These are phyloP conservation scores for Hypholoma sublateritium DNA, from an alignment of 768 basidiomycete genomes.

Conservation along the genomic window DNA sequence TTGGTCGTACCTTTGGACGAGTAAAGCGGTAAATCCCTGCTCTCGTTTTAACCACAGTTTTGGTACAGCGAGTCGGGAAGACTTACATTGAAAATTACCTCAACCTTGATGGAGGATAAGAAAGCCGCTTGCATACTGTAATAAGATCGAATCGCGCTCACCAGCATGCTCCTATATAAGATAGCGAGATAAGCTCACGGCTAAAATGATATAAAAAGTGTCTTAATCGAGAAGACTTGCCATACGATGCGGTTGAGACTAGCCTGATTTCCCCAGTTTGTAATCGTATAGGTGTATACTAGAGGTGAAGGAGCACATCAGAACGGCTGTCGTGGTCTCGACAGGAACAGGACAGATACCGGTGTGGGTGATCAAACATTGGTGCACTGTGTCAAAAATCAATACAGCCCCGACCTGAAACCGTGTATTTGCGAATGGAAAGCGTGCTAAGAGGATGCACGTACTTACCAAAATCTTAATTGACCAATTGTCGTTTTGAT, in stretches of 20 bases:
- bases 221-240: slow-evolving; percentile 10
- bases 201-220: not conserved
- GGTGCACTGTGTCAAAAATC: slow-evolving; percentile 52
- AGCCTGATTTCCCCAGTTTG: slow-evolving; percentile 19
- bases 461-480: slow-evolving; percentile 41
- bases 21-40: slow-evolving; percentile 25
- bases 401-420: slow-evolving; percentile 49
- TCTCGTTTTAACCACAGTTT: not conserved
- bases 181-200: not conserved
- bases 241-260: slow-evolving; percentile 18
- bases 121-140: not conserved
- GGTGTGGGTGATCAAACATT: slow-evolving; percentile 51
- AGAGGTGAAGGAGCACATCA: not conserved
- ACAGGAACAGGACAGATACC: slow-evolving; percentile 25
- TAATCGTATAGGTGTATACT: slow-evolving; percentile 24
- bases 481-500: slow-evolving; percentile 50
- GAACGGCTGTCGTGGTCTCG: not conserved
- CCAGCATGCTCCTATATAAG: slow-evolving; percentile 21
- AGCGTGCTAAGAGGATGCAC: too few relatives aligned
- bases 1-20: slow-evolving; percentile 24
- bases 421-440: not conserved
- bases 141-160: slow-evolving; percentile 5
- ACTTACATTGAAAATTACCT: slow-evolving; percentile 25
- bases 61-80: not conserved
- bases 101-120: slow-evolving; percentile 14